A percentile compares a stretch with the other conserved stretches of the same genome.
These are phyloP conservation scores for Coemansia sp. DNA, from an alignment of 192 early-diverging fungal genomes.

Conservation along the genomic window DNA sequence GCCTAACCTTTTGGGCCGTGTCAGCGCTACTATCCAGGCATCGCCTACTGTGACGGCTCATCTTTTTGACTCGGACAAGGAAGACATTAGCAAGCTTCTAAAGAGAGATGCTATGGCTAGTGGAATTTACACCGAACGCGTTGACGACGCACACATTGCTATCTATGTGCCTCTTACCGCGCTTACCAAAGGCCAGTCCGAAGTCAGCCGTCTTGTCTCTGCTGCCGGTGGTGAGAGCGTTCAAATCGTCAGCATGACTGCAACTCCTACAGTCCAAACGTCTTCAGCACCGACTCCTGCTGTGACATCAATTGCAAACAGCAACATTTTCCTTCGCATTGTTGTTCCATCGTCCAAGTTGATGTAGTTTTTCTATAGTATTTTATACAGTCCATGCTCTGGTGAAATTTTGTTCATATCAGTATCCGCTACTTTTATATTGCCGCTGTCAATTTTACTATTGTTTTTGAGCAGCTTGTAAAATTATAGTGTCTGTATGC, in stretches of 20 bases:
- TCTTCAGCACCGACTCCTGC: slow-evolving; percentile 38
- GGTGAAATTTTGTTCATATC: no score
- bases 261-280: slow-evolving; percentile 21
- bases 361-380: slow-evolving; percentile 7
- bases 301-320: slow-evolving; percentile 7
- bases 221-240: slow-evolving; percentile 17
- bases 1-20: no score
- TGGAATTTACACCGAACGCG: slow-evolving; percentile 32
- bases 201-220: slow-evolving; percentile 26
- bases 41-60: no score
- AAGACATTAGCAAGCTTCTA: no score
- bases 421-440: no score
- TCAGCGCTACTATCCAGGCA: no score
- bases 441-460: no score
- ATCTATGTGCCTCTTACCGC: slow-evolving; percentile 37
- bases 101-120: slow-evolving; percentile 11
- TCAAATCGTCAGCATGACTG: slow-evolving; percentile 31
- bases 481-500: no score
- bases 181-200: slow-evolving; percentile 23
- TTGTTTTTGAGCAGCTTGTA: no score
- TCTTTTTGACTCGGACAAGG: no score
- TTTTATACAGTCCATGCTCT: neutral
- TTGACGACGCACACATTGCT: slow-evolving; percentile 26
- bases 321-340: slow-evolving; percentile 33
- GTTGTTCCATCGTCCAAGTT: slow-evolving; percentile 23